These are phyloP conservation scores for Dryadomyces quercus-mongolicae DNA, from an alignment of 2,329 filamentous ascomycete genomes.

Conservation along the genomic window DNA sequence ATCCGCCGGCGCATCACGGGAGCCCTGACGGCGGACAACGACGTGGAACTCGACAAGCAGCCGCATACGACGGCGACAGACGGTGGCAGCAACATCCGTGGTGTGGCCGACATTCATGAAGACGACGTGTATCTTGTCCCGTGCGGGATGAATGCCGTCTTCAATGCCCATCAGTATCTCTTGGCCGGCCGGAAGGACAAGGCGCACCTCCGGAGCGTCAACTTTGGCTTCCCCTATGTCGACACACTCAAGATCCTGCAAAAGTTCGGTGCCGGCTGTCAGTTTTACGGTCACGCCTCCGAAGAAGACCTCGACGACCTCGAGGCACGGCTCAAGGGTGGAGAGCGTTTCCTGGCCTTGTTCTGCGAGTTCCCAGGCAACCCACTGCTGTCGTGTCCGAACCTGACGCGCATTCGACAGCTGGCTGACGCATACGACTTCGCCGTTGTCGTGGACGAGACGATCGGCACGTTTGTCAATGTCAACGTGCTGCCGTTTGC, in stretches of 20 bases:
- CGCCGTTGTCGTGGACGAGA: conserved; percentile 86
- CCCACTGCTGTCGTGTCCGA: conserved; percentile 72
- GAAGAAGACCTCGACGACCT: conserved; percentile 72
- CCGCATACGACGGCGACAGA: not conserved
- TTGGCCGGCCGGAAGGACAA: conserved; percentile 44
- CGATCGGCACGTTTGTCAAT: conserved; percentile 92
- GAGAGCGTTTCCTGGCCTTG: conserved; percentile 68
- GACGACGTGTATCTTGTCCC: conserved; percentile 84
- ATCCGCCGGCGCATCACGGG: conserved; percentile 83
- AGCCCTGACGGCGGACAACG: conserved; percentile 61
- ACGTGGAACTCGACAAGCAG: conserved; percentile 33
- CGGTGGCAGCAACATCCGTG: conserved; percentile 32
- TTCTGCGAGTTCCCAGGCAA: conserved; percentile 97
- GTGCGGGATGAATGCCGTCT: conserved; percentile 91
- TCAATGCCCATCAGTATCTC: conserved; percentile 68
- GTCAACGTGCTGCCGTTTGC: conserved; percentile 82
- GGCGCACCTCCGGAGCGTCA: conserved; percentile 58
- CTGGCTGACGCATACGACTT: conserved; percentile 81
- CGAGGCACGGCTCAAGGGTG: conserved; percentile 54
- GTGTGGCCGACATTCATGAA: conserved; percentile 58
- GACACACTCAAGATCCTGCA: conserved; percentile 91
- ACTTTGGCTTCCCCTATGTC: conserved; percentile 94
- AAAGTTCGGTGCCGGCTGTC: conserved; percentile 82
- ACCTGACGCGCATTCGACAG: conserved; percentile 66
- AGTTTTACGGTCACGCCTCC: conserved; percentile 78